phyloP scores from a whole-genome alignment of 1,139 yeast species.

The Taphrina communis region DNA sequence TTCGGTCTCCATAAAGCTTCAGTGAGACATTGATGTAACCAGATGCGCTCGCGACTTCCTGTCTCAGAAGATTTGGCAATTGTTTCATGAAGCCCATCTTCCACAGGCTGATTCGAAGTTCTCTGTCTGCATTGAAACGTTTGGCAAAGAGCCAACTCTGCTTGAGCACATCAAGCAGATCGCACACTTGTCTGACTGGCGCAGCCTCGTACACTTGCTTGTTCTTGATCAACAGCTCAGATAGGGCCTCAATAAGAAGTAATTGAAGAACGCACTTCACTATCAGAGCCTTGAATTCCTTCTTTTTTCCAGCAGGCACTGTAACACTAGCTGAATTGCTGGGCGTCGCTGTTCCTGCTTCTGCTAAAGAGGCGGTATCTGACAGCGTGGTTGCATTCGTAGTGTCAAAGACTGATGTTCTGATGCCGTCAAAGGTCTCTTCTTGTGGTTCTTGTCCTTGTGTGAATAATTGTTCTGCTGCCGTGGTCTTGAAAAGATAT shows the following conservation, averaged over 20 bases:
- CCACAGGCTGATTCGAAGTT: constrained; percentile 82
- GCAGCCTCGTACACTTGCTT: constrained; percentile 71
- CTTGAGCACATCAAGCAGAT: constrained; percentile 65
- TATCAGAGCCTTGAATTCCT: constrained; percentile 77
- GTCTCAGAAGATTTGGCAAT: constrained; percentile 86
- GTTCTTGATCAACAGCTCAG: constrained; percentile 69
- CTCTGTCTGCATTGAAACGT: constrained; percentile 85
- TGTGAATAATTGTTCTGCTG: constrained; percentile 78
- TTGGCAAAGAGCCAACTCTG: constrained; percentile 81
- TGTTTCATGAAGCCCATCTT: constrained; percentile 85
- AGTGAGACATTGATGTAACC: constrained; percentile 82
- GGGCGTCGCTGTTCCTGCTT: constrained; percentile 41
- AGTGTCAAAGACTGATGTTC: constrained; percentile 45
- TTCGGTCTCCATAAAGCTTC: constrained; percentile 73
- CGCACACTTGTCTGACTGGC: constrained; percentile 68
- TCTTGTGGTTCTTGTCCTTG: constrained; percentile 47
- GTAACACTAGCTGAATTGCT: constrained; percentile 1
- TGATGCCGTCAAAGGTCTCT: constrained; percentile 43
- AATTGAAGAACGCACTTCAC: constrained; percentile 90
- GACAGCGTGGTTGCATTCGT: constrained; percentile 36
- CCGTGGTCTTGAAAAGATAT: constrained; percentile 75
- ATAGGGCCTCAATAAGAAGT: constrained; percentile 82
- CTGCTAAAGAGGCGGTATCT: constrained; percentile 37
- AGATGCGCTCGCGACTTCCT: constrained; percentile 88
- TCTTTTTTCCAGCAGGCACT: constrained; percentile 50